Evolutionary conservation across 2,329 filamentous ascomycete genomes (phyloP).

Genomic region (Penicillium sp.): DNA sequence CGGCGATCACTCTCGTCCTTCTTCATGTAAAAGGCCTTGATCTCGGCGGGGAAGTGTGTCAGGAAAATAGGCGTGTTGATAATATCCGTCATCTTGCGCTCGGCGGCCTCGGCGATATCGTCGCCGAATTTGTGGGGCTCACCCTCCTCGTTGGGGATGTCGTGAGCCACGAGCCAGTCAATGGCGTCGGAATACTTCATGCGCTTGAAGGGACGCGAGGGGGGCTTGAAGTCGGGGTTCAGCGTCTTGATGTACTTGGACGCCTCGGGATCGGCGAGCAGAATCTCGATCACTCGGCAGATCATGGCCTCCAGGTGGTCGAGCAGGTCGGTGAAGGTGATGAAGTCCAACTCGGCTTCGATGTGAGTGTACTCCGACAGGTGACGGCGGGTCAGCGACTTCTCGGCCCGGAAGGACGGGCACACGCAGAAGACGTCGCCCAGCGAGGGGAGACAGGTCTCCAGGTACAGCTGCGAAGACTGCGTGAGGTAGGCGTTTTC

Average conservation of each 20-base stretch:
- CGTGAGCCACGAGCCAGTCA: slow-evolving; percentile 85
- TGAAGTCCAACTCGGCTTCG: slow-evolving; percentile 95
- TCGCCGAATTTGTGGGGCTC: slow-evolving; percentile 90
- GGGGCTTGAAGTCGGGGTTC: slow-evolving; percentile 86
- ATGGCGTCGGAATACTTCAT: slow-evolving; percentile 97
- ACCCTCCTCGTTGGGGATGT: slow-evolving; percentile 91
- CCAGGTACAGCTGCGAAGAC: slow-evolving; percentile 95
- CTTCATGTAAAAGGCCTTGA: slow-evolving; percentile 99
- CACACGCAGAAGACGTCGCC: slow-evolving; percentile 98
- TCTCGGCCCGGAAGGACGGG: slow-evolving; percentile 98
- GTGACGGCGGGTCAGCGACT: slow-evolving; percentile 90
- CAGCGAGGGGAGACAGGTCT: slow-evolving; percentile 86
- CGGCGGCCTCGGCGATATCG: slow-evolving; percentile 96
- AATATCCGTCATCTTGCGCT: slow-evolving; percentile 94
- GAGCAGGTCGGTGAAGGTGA: slow-evolving; percentile 87
- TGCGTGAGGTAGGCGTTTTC: slow-evolving; percentile 93
- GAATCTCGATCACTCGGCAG: slow-evolving; percentile 79
- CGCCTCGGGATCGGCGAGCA: slow-evolving; percentile 72
- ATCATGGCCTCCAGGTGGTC: slow-evolving; percentile 84
- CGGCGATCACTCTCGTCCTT: slow-evolving; percentile 76
- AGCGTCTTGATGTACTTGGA: slow-evolving; percentile 77
- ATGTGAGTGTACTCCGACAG: slow-evolving; percentile 96
- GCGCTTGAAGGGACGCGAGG: slow-evolving; percentile 83
- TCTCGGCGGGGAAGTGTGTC: slow-evolving; percentile 94
- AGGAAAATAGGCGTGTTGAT: slow-evolving; percentile 96